Evolutionary conservation across 2,329 filamentous ascomycete genomes (phyloP).

Genomic region (Aspergillus brunneoviolaceus): DNA sequence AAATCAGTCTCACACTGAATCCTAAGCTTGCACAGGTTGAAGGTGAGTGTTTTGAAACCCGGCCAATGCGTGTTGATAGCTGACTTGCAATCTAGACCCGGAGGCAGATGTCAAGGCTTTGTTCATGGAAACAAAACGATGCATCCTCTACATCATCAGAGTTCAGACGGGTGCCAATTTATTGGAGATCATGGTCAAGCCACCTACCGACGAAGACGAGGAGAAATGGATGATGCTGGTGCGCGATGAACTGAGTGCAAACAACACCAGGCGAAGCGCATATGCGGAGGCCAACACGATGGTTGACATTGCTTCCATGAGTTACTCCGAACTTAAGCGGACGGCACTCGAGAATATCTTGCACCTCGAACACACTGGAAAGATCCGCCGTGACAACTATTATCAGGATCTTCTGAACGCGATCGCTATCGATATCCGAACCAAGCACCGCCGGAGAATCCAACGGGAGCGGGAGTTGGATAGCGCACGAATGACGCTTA

Average conservation of each 20-base stretch:
- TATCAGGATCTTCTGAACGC: slow-evolving; percentile 98
- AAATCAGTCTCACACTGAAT: slow-evolving; percentile 87
- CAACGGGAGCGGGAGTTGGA: slow-evolving; percentile 91
- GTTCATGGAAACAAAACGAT: slow-evolving; percentile 98
- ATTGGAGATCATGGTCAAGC: slow-evolving; percentile 93
- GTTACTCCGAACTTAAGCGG: slow-evolving; percentile 87
- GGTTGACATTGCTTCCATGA: slow-evolving; percentile 84
- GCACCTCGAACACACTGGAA: slow-evolving; percentile 78
- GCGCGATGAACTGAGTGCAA: slow-evolving; percentile 73
- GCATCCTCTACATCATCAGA: slow-evolving; percentile 94
- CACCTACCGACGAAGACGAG: slow-evolving; percentile 83
- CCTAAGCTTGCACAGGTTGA: slow-evolving; percentile 87
- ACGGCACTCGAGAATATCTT: slow-evolving; percentile 93
- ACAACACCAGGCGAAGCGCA: slow-evolving; percentile 71
- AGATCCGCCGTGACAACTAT: slow-evolving; percentile 81
- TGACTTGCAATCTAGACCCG: slow-evolving; percentile 59
- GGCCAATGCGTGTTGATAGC: slow-evolving; percentile 12
- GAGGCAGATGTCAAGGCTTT: slow-evolving; percentile 88
- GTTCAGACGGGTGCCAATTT: slow-evolving; percentile 89
- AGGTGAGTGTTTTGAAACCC: slow-evolving; percentile 41
- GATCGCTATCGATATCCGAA: slow-evolving; percentile 93
- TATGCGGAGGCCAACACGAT: slow-evolving; percentile 83
- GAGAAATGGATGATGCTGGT: slow-evolving; percentile 81
- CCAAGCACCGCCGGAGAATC: slow-evolving; percentile 88
- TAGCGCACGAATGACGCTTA: slow-evolving; percentile 48